phyloP scores from a whole-genome alignment of 768 basidiomycete genomes.

The Tylopilus sp. region DNA sequence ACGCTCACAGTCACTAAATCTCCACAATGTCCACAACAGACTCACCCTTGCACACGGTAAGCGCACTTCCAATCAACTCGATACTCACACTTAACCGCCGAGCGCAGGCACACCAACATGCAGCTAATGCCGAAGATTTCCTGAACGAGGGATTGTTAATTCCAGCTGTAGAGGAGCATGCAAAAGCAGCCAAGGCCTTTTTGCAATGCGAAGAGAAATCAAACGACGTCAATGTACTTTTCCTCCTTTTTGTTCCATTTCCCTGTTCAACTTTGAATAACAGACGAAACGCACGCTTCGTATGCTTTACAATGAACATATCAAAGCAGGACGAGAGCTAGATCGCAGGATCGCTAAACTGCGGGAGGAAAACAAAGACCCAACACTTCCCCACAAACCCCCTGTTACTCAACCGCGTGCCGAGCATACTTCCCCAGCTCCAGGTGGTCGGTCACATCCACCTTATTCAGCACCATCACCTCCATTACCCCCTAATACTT shows the following conservation, averaged over 20 bases:
- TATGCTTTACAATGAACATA: constrained; percentile 73
- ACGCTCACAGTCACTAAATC: too few relatives aligned
- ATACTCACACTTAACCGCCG: neutral
- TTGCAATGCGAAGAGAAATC: constrained; percentile 69
- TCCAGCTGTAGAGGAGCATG: constrained; percentile 69
- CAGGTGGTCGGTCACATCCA: constrained; percentile 11
- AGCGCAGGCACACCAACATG: constrained; percentile 77
- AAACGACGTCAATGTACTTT: constrained; percentile 64
- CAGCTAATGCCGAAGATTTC: constrained; percentile 75
- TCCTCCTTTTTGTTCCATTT: constrained; percentile 17
- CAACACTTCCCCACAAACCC: constrained; percentile 62
- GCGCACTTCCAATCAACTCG: constrained; percentile 1
- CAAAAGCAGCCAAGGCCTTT: constrained; percentile 75
- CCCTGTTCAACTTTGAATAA: constrained; percentile 8
- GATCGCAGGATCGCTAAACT: constrained; percentile 69
- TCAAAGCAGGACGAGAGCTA: constrained; percentile 66
- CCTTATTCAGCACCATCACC: constrained; percentile 39
- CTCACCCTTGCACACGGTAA: constrained; percentile 52
- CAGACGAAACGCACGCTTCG: constrained; percentile 77
- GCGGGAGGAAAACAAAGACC: constrained; percentile 74
- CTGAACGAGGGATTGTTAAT: constrained; percentile 63
- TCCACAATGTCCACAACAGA: constrained; percentile 35
- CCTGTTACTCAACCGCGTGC: constrained; percentile 21
- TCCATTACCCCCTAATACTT: constrained; percentile 42
- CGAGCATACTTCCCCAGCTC: constrained; percentile 22